Conservation (phyloP, 2,329 filamentous ascomycete species). For the Pestalotiopsis sp. region DNA sequence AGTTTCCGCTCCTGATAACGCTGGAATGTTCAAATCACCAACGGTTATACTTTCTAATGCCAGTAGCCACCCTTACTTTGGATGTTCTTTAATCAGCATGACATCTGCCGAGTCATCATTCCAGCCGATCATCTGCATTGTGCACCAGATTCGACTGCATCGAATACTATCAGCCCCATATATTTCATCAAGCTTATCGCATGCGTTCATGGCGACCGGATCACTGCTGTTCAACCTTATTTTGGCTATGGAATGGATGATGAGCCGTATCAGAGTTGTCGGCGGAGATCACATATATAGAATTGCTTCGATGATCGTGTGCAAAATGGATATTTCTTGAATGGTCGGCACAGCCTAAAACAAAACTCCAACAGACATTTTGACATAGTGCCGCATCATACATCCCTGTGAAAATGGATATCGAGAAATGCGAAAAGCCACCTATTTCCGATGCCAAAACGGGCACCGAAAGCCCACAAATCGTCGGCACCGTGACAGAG, state of each 20-base stretch:
- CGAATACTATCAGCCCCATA: background rate
- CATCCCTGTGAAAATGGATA: background rate
- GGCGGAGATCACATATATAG: too few relatives aligned
- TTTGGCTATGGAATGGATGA: background rate
- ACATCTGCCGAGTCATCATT: background rate
- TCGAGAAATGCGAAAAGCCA: background rate
- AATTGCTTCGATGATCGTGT: too few relatives aligned
- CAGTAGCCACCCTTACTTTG: too few relatives aligned
- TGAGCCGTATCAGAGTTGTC: background rate
- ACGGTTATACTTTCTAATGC: too few relatives aligned
- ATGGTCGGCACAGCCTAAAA: too few relatives aligned
- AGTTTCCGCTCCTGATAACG: background rate
- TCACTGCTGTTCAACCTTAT: background rate
- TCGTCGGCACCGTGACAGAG: background rate
- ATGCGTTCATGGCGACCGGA: background rate
- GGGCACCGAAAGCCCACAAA: background rate
- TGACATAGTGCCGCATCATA: too few relatives aligned
- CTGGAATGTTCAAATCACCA: background rate
- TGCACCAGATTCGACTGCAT: background rate
- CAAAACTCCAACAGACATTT: too few relatives aligned
- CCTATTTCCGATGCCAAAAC: background rate
- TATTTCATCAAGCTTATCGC: background rate
- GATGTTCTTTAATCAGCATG: background rate
- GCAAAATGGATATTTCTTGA: accelerated
- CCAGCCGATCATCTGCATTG: background rate